Conservation (phyloP, 805 yeast genomes). For the Ogataea sp. region DNA sequence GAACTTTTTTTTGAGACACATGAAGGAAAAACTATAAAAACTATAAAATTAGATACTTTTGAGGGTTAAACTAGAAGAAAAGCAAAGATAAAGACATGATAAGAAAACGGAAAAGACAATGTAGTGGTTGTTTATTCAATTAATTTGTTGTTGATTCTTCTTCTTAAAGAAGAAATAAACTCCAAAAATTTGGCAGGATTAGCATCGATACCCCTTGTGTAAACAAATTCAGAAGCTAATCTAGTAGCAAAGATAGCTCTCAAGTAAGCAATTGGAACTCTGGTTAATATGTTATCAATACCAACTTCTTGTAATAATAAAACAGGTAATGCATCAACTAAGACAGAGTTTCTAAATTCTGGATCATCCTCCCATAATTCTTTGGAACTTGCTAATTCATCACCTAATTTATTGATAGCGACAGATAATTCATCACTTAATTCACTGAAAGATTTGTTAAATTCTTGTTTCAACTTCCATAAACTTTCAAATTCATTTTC, state of each 20-base stretch:
- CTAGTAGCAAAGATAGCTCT: conserved; percentile 84
- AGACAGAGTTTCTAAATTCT: conserved; percentile 66
- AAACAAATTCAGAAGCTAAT: conserved; percentile 78
- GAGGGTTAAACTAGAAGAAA: too few relatives aligned
- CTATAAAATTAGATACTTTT: too few relatives aligned
- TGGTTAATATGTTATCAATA: conserved; percentile 54
- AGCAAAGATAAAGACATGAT: too few relatives aligned
- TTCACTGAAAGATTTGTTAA: conserved; percentile 56
- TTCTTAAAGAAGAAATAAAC: conserved; percentile 53
- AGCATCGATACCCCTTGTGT: conserved; percentile 70
- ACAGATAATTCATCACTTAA: conserved; percentile 78
- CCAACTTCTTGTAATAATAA: conserved; percentile 59
- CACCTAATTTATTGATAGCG: conserved; percentile 78
- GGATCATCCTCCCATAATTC: conserved; percentile 81
- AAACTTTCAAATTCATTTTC: conserved; percentile 76
- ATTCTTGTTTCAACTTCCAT: conserved; percentile 65
- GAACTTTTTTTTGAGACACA: too few relatives aligned
- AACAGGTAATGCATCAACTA: conserved; percentile 71
- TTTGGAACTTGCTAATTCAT: conserved; percentile 72
- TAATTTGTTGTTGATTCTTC: conserved; percentile 15
- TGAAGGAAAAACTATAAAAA: too few relatives aligned
- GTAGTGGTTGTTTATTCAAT: background rate
- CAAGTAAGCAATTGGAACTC: conserved; percentile 84
- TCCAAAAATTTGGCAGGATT: conserved; percentile 75
- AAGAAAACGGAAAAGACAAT: background rate